phyloP scores from a whole-genome alignment of 768 basidiomycete genomes.

The Macrolepiota dolichaula region DNA sequence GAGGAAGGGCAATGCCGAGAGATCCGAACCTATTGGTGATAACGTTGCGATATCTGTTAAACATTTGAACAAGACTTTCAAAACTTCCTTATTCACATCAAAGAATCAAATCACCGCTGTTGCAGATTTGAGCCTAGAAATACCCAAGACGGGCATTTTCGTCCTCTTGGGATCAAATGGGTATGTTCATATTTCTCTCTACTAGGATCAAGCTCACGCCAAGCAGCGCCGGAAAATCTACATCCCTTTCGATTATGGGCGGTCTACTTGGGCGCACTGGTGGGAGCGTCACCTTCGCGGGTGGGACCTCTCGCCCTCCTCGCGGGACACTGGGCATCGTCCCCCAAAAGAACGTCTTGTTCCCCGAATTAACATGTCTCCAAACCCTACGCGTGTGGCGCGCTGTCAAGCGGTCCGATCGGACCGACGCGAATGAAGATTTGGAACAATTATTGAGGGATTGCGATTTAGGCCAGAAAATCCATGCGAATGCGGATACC shows the following conservation, averaged over 20 bases:
- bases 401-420: constrained; percentile 62
- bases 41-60: constrained; percentile 59
- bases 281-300: constrained; percentile 56
- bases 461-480: constrained; percentile 72
- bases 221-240: constrained; percentile 74
- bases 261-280: constrained; percentile 56
- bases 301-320: constrained; percentile 48
- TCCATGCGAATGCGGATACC: constrained; percentile 59
- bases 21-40: constrained; percentile 23
- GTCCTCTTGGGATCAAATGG: constrained; percentile 75
- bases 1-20: constrained; percentile 18
- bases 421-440: constrained; percentile 48
- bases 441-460: constrained; percentile 61
- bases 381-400: constrained; percentile 74
- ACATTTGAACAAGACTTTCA: constrained; percentile 58
- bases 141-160: constrained; percentile 74
- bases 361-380: constrained; percentile 69
- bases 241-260: constrained; percentile 62
- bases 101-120: constrained; percentile 59
- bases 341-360: constrained; percentile 81
- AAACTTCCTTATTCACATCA: constrained; percentile 42
- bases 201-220: neutral
- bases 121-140: constrained; percentile 59
- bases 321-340: constrained; percentile 73
- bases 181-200: constrained; percentile 24